These are phyloP conservation scores for Magnaporthales sp. DNA, from an alignment of 2,329 filamentous ascomycete species.

Conservation along the genomic window DNA sequence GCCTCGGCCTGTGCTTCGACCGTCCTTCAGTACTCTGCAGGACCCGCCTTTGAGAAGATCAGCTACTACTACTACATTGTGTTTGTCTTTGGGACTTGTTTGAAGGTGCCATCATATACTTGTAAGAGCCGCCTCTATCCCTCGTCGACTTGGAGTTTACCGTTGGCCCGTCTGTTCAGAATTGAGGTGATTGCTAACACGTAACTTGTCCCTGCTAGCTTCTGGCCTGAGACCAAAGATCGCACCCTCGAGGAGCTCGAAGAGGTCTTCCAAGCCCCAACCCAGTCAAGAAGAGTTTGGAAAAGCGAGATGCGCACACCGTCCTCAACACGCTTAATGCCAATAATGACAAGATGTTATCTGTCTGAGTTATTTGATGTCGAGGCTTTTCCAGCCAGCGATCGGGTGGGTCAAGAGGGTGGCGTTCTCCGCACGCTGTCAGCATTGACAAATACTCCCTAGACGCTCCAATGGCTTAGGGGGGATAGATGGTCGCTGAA, in stretches of 20 bases:
- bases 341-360: slow-evolving; percentile 1
- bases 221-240: slow-evolving; percentile 39
- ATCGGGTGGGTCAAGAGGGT: background rate
- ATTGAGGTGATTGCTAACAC: slow-evolving; percentile 21
- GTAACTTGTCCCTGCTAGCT: slow-evolving; percentile 9
- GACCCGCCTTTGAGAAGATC: slow-evolving; percentile 30
- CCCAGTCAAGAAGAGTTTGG: slow-evolving; percentile 17
- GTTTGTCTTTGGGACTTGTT: slow-evolving; percentile 33
- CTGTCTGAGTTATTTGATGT: background rate
- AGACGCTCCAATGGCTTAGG: background rate
- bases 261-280: slow-evolving; percentile 39
- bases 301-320: slow-evolving; percentile 9
- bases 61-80: slow-evolving; percentile 32
- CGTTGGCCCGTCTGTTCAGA: slow-evolving; percentile 31
- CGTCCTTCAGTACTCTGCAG: slow-evolving; percentile 34
- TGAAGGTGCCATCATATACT: slow-evolving; percentile 29
- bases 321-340: slow-evolving; percentile 9
- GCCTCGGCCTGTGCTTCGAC: slow-evolving; percentile 27
- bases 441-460: background rate
- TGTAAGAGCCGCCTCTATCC: slow-evolving; percentile 33
- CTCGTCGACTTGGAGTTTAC: slow-evolving; percentile 30
- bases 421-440: background rate
- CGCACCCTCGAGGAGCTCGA: slow-evolving; percentile 45
- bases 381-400: background rate
- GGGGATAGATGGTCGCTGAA: background rate